Evolutionary conservation across 2,329 filamentous ascomycete species (phyloP), one percentile per base, ranked within the genome.

Genomic region (Pseudohalonectria lignicola): DNA sequence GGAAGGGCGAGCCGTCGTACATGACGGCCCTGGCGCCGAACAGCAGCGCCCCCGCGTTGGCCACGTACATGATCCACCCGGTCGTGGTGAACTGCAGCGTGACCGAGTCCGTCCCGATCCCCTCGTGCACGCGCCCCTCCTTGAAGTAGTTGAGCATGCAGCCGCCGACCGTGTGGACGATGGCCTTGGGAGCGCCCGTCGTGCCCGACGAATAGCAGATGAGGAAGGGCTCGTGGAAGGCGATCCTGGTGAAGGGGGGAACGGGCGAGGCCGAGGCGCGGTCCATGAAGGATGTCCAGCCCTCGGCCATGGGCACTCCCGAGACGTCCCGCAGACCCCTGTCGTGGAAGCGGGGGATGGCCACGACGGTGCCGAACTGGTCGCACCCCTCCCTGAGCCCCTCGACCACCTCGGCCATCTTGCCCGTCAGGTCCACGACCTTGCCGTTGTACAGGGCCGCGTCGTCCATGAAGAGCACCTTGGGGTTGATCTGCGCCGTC

Each of bases 41-140:
- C 1, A 81, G 48, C 7, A 90, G 63, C 4, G 67, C 63, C 16
- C 67, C 64, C 0, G 85, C 63, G 28, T 69, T 72, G 3, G 66
- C 60, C 8, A 87, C 62, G 53, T 90, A 92, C 86, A 94, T 93
- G 59, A 94, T 92, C 86, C 86, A 93, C 0, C 83, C 82, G 0
- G 82, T 86, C 0, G 77, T 82, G 1, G 77, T 76, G 51, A 70
- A 76, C 53, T 76, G 71, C 41, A 76, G 47, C 1, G 56, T 52
- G 2, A 74, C 62, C 31, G 57, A 61, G n/a, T 58, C 51, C 0
- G 61, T 47, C 0, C 45, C 52, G 4, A 59, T 40, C 20, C 62
- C 59, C 34, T 69, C 63, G 49, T 76, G 70, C 19, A 76, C 54
- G 3, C 53, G 56, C 1, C 61, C 64, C 53, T 93, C 86, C 52